Base-by-base conservation (phyloP, 2,329 filamentous ascomycete genomes). In the Colletotrichum phormii region DNA sequence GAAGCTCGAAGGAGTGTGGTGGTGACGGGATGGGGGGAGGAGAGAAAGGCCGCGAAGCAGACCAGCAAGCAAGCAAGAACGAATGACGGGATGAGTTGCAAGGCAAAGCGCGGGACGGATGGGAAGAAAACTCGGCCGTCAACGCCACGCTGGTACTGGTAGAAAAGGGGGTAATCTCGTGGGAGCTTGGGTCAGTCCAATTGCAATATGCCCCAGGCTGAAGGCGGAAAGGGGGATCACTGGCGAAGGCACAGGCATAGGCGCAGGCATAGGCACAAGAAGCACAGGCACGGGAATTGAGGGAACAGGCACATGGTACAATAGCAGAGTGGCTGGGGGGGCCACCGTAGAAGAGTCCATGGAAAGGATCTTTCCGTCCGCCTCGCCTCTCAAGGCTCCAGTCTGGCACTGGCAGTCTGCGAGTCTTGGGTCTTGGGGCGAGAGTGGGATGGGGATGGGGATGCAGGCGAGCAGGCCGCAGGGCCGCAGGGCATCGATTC, bases 1-100 rank as follows among this genome's bases (percentile, higher is more conserved):
- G 66, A 72, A 72, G 70, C 63, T 70, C 63, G 60, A 69, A 70
- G 46, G 66, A 72, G 57, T 70, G 66, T 72, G 60, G 55, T 72
- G 65, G 26, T 69, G 62, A 51, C 54, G 60, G 60, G 60, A n/a
- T 54, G 60, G 66, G 62, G 69, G 49, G 55, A 65, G 33, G 62
- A 55, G 62, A 64, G 51, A 70, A 60, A 72, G 70, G 70, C 70
- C 60, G 70, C 70, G 46, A 65, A 72, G 70, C 70, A 72, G 70
- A 72, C 70, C 70, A 72, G 66, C 66, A 72, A 72, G 70, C 70
- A 72, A 64, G 70, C 70, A 72, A 64, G 59, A 72, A 70, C 70
- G 70, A 72, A 72, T 72, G 70, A 70, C 70, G 70, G 63, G 70
- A 59, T 64, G 51, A 49, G 70, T 51, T 61, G 37, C 70, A 64